Conservation (phyloP, 306 rosid genomes). For the Begonia peltatifolia region DNA sequence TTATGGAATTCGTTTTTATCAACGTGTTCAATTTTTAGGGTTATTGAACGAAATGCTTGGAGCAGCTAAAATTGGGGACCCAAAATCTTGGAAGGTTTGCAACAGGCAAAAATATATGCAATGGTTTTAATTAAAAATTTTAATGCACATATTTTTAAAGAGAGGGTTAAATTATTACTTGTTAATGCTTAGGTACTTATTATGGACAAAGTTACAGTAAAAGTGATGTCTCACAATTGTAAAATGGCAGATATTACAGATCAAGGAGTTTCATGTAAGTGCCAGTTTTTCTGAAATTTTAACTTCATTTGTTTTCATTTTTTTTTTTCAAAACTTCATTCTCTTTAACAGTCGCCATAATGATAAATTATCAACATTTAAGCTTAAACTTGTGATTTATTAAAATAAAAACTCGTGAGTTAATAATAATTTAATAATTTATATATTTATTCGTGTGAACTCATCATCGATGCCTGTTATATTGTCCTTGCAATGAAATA, state of each 20-base stretch:
- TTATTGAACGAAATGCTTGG: slow-evolving; percentile 78
- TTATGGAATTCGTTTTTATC: slow-evolving; percentile 1
- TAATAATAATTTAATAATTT: no score
- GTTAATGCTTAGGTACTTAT: slow-evolving; percentile 50
- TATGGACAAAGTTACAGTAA: slow-evolving; percentile 89
- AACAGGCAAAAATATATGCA: no score
- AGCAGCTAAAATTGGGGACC: slow-evolving; percentile 55
- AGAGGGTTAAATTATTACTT: no score
- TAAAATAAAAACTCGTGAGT: no score
- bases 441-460: no score
- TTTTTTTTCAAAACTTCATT: slow-evolving; percentile 5
- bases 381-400: no score
- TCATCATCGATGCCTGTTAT: no score
- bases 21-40: slow-evolving; percentile 23
- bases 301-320: not conserved
- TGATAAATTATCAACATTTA: no score
- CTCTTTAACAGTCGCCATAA: no score
- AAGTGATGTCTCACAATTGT: slow-evolving; percentile 92
- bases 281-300: not conserved
- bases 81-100: slow-evolving; percentile 86
- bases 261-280: slow-evolving; percentile 90
- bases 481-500: no score
- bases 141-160: no score
- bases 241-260: slow-evolving; percentile 97
- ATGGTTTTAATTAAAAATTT: no score